These are phyloP conservation scores for Aspergillus novofumigatus DNA, from an alignment of 2,329 filamentous ascomycete genomes.

Conservation along the genomic window DNA sequence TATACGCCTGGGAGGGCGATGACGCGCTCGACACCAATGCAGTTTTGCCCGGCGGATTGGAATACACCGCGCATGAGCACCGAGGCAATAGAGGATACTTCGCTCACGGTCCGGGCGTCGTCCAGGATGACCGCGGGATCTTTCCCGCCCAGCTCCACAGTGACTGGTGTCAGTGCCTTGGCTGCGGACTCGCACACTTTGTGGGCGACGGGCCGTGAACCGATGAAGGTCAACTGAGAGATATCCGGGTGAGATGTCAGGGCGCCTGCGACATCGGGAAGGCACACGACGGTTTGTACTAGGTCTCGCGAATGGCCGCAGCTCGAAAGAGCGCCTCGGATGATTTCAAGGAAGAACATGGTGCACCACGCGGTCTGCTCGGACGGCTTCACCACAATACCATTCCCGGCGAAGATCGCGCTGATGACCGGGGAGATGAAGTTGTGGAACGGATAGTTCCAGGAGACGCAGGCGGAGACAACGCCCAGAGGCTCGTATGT, in stretches of 20 bases:
- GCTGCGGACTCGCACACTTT: constrained; percentile 83
- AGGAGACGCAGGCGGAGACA: constrained; percentile 86
- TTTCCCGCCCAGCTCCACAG: constrained; percentile 91
- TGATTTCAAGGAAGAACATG: constrained; percentile 74
- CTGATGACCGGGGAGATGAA: constrained; percentile 87
- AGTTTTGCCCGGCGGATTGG: constrained; percentile 94
- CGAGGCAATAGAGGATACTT: constrained; percentile 68
- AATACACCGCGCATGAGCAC: constrained; percentile 90
- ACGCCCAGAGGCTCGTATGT: constrained; percentile 89
- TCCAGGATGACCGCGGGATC: constrained; percentile 89
- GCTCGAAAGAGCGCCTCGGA: constrained; percentile 70
- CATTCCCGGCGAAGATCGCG: constrained; percentile 85
- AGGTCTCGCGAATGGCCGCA: constrained; percentile 80
- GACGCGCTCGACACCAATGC: constrained; percentile 92
- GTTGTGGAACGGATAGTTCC: constrained; percentile 98
- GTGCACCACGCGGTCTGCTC: constrained; percentile 95
- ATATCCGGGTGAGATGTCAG: constrained; percentile 82
- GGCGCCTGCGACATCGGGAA: constrained; percentile 75
- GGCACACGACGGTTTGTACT: constrained; percentile 81
- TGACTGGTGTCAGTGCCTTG: constrained; percentile 78
- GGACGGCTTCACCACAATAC: constrained; percentile 86
- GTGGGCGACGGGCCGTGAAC: constrained; percentile 79
- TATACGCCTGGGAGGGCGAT: constrained; percentile 77
- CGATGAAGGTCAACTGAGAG: constrained; percentile 92
- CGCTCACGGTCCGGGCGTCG: constrained; percentile 55